Evolutionary conservation across 176 grass and related monocot species (phyloP), one percentile per base, ranked within the genome.

Genomic region (Rhipidocladum racemiflorum): DNA sequence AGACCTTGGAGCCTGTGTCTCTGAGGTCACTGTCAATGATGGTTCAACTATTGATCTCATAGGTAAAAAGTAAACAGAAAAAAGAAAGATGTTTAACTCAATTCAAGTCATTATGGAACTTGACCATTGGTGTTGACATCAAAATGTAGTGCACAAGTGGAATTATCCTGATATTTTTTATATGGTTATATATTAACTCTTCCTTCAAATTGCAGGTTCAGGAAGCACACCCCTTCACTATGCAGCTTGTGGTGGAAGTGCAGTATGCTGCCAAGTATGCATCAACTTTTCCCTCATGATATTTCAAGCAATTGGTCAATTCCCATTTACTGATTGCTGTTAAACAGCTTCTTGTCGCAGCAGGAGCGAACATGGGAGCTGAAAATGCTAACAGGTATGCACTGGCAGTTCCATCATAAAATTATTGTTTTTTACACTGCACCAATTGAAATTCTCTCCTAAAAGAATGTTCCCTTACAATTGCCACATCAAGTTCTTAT

Each of bases 41-140:
- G 97, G 97, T 21, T 91, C 97, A 70, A 99, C 97, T 48, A 93
- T 99, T 90, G 97, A 99, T 79, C 89, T 99, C 56, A 95, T 99
- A 70, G 93, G 97, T 96, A 89, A 53, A 63, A 81, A 56, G 66
- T 61, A 66, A 81, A 49, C 6, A 28, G 14, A n/a, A 43, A 79
- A 49, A 73, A 74, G 57, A 7, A 10, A n/a, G 14, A 71, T 71
- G 21, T 23, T 65, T 36, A 70, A 13, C 9, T 25, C n/a, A 60
- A 61, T 56, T 81, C 56, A 82, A 55, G 30, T 77, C 7, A 4
- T 76, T 12, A 70, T 81, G 16, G 27, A 89, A 72, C 44, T 76
- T 80, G 7, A 55, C n/a, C 24, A 73, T 46, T 68, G 13, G 21
- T 77, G 6, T 10, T 35, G 10, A 16, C 35, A 81, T 54, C 9